These are phyloP conservation scores for Fusarium annulatum DNA, from an alignment of 2,329 filamentous ascomycete genomes.

Conservation along the genomic window DNA sequence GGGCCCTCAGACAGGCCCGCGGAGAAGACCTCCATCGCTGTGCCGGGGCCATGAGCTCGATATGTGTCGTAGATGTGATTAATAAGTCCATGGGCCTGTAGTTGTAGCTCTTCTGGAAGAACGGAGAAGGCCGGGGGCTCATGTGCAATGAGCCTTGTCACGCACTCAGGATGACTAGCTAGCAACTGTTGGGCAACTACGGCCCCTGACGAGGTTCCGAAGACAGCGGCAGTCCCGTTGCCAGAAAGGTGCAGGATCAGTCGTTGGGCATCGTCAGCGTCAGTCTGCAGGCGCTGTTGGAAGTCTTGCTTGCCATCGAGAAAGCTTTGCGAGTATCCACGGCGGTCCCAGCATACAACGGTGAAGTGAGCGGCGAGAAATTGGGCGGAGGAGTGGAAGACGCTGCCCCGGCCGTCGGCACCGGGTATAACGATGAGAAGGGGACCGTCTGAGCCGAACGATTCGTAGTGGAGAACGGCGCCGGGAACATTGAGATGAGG, in stretches of 20 bases:
- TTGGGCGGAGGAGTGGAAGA: not conserved
- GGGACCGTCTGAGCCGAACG: not conserved
- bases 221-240: not conserved
- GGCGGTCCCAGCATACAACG: not conserved
- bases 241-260: not conserved
- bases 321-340: not conserved
- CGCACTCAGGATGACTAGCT: not conserved
- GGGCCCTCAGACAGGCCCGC: not conserved
- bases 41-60: not conserved
- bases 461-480: not conserved
- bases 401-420: not conserved
- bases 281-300: not conserved
- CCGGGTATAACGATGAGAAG: too few relatives aligned
- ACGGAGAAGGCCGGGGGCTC: not conserved
- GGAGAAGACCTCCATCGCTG: not conserved
- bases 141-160: not conserved
- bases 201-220: not conserved
- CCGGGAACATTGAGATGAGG: not conserved
- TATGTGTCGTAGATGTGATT: not conserved
- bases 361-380: not conserved
- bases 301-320: not conserved
- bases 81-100: rapidly evolving
- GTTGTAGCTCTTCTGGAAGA: not conserved
- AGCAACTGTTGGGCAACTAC: not conserved
- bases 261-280: not conserved